Conservation (phyloP, 1,284 basidiomycete genomes). For the Hemileia vastatrix region DNA sequence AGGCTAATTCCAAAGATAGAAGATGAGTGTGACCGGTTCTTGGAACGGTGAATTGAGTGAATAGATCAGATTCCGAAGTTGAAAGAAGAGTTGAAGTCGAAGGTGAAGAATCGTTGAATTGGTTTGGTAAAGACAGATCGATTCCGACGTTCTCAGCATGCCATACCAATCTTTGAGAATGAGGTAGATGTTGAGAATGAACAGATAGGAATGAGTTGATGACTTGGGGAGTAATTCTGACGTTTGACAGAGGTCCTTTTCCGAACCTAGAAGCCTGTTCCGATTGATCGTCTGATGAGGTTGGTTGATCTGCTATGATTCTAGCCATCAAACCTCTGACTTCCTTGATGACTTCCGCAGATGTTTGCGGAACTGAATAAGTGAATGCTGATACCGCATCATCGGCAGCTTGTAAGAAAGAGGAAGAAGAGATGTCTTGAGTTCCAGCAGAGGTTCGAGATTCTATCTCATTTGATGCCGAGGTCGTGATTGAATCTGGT, state of each 20-base stretch:
- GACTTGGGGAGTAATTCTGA: slow-evolving; percentile 27
- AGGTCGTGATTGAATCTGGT: not conserved
- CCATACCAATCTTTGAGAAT: slow-evolving; percentile 8
- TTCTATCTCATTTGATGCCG: slow-evolving; percentile 12
- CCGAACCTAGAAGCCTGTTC: not conserved
- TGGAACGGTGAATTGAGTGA: slow-evolving; percentile 24
- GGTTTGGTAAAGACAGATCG: not conserved
- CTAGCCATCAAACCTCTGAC: slow-evolving; percentile 45
- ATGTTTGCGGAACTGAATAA: slow-evolving; percentile 55
- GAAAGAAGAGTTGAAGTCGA: not conserved
- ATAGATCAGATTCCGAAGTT: slow-evolving; percentile 23
- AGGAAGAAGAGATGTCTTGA: slow-evolving; percentile 5
- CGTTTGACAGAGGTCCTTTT: slow-evolving; percentile 30
- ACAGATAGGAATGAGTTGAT: slow-evolving; percentile 36
- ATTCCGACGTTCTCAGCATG: slow-evolving; percentile 15
- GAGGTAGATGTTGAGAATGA: slow-evolving; percentile 29
- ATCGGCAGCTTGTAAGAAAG: slow-evolving; percentile 46
- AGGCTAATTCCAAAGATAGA: too few relatives aligned
- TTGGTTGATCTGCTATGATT: slow-evolving; percentile 31
- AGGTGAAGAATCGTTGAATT: not conserved
- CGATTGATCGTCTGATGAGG: not conserved
- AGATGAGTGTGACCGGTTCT: too few relatives aligned
- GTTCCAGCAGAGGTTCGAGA: not conserved
- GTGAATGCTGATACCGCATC: slow-evolving; percentile 55
- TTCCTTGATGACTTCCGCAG: slow-evolving; percentile 64